phyloP scores from a whole-genome alignment of 148 eudicot species.

The Selenicereus undatus region DNA sequence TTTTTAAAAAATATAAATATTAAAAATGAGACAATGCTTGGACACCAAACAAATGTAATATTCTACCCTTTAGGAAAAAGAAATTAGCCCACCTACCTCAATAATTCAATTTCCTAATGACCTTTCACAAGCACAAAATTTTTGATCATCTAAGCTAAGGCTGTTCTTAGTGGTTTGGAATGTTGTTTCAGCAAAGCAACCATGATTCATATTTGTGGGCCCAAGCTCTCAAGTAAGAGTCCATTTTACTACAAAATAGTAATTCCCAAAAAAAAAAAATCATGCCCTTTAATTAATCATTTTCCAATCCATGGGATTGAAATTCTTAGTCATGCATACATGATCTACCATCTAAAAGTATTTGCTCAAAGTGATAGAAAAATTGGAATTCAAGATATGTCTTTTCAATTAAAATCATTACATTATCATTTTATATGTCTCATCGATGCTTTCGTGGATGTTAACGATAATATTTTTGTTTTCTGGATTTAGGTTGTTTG shows the following conservation, averaged over 20 bases:
- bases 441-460: too few relatives aligned
- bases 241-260: conserved; percentile 1
- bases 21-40: background rate
- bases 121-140: too few relatives aligned
- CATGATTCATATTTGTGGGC: conserved; percentile 19
- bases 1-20: background rate
- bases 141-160: background rate
- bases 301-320: background rate
- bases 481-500: too few relatives aligned
- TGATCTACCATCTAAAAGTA: background rate
- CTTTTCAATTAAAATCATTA: too few relatives aligned
- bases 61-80: conserved; percentile 22
- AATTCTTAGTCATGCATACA: background rate
- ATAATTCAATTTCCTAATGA: background rate
- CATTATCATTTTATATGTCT: too few relatives aligned
- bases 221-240: conserved; percentile 9
- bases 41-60: background rate
- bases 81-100: conserved; percentile 42
- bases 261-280: background rate
- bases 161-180: background rate
- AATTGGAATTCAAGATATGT: background rate
- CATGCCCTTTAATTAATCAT: background rate
- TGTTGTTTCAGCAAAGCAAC: conserved; percentile 20
- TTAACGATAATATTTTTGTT: too few relatives aligned
- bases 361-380: background rate